Evolutionary conservation across 495 filamentous ascomycete species (phyloP), one percentile per base, ranked within the genome.

Genomic region (Daldinia decipiens): DNA sequence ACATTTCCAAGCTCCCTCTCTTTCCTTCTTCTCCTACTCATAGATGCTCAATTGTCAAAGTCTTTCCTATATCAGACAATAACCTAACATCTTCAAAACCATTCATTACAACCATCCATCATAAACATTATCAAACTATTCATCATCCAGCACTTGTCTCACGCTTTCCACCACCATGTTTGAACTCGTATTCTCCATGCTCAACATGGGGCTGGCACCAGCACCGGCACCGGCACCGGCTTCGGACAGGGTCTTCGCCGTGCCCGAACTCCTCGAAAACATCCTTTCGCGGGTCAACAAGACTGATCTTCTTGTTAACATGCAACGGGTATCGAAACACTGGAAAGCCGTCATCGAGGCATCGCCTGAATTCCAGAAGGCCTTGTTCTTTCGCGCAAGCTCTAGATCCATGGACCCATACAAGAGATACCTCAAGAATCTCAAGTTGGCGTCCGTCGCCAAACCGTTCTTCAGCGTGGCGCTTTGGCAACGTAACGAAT

Each of bases 211-310:
- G 4, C 27, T 29, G 27, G 27, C 4, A 6, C 27, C 27, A 5
- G 27, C 5, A 29, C 27, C 27, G 27, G 27, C 27, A 29, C 26
- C 26, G 3, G 26, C 26, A 27, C 7, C 15, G 60, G 43, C 7
- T 53, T 55, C 26, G 15, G 34, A n/a, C 13, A n/a, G 4, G 1
- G 32, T 34, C 32, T 34, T 34, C 8, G 32, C 6, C 29, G 7
- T 32, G 6, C 29, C 67, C 8, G 67, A 69, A 34, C 43, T 69
- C 9, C 32, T 63, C 0, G 67, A 64, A 27, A 5, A 1, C 0
- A 54, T 64, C 39, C 13, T 17, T n/a, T 59, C 15, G 2, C 17
- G 0, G 2, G 40, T 6, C 31, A 2, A 19, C 0, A 13, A 21
- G 6, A 3, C n/a, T 4, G 27, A 54, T 1, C 1, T 58, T 12